Base-by-base conservation (phyloP, 1,284 basidiomycete genomes). In the Ustilago cynodontis region DNA sequence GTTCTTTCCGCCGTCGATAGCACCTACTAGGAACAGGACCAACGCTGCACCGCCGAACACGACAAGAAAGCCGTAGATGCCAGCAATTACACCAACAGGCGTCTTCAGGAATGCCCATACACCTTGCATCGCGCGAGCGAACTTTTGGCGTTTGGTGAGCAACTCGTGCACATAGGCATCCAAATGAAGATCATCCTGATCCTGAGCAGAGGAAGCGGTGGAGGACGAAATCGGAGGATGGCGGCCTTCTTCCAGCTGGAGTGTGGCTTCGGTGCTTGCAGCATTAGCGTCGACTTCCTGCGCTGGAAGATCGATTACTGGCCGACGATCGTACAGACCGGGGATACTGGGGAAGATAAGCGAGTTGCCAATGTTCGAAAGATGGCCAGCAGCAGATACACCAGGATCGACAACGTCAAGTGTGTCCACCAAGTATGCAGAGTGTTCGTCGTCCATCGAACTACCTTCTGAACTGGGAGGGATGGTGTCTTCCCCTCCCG, bases 61-160 rank as follows among this genome's bases (percentile, higher is more conserved):
- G 3, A 79, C 74, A 54, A 79, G 20, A 35, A 94, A 93, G 0
- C 93, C 93, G 86, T 94, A 95, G 18, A 94, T 90, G 5, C 90
- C 92, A 0, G 90, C 90, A 50, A 93, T 87, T 28, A 82, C 90
- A 82, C 93, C 93, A 77, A 88, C 86, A 1, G 88, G 88, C 64
- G 93, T 95, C 87, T 93, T 93, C 68, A 94, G 86, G 81, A 93
- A 95, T 1, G 91, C 90, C 93, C 93, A 93, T 2, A 94, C 88
- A 7, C 93, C 93, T 74, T 88, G 88, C 80, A 93, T 86, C 0
- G 89, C 90, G 11, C 91, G 88, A 60, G 89, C 88, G 54, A 90
- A 87, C 83, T 73, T 65, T 35, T 77, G 75, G 39, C 59, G 53
- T 26, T 75, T 71, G 52, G 68, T 71, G 26, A 78, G 58, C 51